Evolutionary conservation across 2,329 filamentous ascomycete genomes (phyloP).

Genomic region (Parastagonospora avenae): DNA sequence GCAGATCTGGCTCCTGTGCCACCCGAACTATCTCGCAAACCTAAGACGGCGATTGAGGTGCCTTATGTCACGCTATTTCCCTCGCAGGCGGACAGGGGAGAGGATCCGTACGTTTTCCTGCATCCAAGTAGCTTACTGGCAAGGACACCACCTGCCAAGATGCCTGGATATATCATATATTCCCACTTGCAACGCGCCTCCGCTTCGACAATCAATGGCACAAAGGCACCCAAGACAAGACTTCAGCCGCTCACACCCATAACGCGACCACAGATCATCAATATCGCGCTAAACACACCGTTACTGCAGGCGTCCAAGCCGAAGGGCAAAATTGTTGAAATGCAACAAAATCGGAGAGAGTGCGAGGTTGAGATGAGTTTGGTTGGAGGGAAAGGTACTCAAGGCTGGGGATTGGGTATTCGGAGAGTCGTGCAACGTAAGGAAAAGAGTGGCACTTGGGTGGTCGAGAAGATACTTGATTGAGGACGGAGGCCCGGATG

Average conservation of each 20-base stretch:
- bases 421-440: constrained; percentile 82
- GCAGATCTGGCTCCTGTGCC: constrained; percentile 81
- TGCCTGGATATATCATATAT: constrained; percentile 88
- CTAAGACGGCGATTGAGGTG: constrained; percentile 86
- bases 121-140: constrained; percentile 85
- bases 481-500: constrained; percentile 7
- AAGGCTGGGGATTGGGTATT: constrained; percentile 85
- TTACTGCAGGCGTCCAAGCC: constrained; percentile 87
- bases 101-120: constrained; percentile 73
- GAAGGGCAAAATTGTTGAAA: constrained; percentile 74
- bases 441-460: constrained; percentile 71
- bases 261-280: constrained; percentile 74
- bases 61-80: constrained; percentile 87
- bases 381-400: constrained; percentile 67
- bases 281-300: constrained; percentile 82
- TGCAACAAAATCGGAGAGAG: constrained; percentile 64
- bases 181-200: constrained; percentile 77
- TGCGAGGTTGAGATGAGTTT: constrained; percentile 84
- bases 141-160: constrained; percentile 54
- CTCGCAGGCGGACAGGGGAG: constrained; percentile 54
- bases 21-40: constrained; percentile 60
- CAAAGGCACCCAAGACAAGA: constrained; percentile 65
- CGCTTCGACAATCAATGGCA: constrained; percentile 48
- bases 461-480: constrained; percentile 62
- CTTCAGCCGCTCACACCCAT: constrained; percentile 89